Evolutionary conservation across 495 filamentous ascomycete species (phyloP).

Genomic region (Podospora pseudocomata): DNA sequence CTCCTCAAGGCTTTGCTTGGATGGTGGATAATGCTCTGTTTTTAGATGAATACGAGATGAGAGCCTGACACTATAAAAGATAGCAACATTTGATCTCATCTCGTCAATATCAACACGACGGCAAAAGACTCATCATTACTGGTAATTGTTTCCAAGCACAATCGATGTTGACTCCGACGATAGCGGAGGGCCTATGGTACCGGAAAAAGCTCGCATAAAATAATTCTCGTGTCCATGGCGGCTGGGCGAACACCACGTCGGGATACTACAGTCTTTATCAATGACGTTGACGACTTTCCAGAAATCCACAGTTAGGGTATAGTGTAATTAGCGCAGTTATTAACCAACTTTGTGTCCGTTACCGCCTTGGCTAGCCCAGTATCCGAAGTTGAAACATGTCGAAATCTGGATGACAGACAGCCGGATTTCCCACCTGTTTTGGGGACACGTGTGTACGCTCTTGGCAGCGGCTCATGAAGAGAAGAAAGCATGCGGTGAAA

Average conservation of each 20-base stretch:
- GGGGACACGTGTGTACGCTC: background rate
- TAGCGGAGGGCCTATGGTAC: background rate
- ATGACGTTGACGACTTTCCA: background rate
- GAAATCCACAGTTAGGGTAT: background rate
- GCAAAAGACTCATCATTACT: background rate
- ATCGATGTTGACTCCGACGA: too few species aligned
- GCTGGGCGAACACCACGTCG: background rate
- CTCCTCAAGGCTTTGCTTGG: background rate
- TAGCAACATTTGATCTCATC: background rate
- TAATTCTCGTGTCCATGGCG: background rate
- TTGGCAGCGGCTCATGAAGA: background rate
- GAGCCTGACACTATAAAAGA: background rate
- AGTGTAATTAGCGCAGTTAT: background rate
- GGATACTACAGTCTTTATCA: background rate
- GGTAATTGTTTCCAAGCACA: too few species aligned
- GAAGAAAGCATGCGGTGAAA: slow-evolving; percentile 4
- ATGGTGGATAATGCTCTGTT: background rate
- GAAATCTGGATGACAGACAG: background rate
- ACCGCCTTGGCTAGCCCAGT: background rate
- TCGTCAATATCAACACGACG: background rate
- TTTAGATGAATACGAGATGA: background rate
- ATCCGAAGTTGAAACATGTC: background rate
- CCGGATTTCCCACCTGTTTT: background rate
- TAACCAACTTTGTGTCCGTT: background rate
- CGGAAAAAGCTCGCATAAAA: background rate